Percentiles rank a stretch among this genome's conserved stretches.
Conservation (phyloP, 2,329 filamentous ascomycete species). For the Dactylellina haptotyla region DNA sequence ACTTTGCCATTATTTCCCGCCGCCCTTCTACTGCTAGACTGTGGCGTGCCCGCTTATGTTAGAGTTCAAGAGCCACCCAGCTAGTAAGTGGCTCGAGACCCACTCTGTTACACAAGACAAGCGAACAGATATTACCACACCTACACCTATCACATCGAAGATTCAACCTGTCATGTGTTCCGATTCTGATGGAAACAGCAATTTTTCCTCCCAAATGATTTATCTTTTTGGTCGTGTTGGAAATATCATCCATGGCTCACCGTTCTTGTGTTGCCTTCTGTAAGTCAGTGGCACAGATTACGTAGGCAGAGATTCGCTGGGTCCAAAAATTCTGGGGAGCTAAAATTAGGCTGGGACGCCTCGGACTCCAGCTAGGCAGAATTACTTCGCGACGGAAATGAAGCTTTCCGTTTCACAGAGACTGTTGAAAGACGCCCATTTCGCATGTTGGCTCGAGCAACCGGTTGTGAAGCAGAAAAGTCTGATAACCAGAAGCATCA, state of each 20-base stretch:
- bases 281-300: neutral
- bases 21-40: too few relatives aligned
- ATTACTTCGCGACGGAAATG: neutral
- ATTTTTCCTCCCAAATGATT: too few relatives aligned
- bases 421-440: neutral
- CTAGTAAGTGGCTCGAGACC: constrained; percentile 21
- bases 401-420: neutral
- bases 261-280: neutral
- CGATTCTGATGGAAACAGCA: too few relatives aligned
- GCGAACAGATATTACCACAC: constrained; percentile 15
- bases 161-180: neutral
- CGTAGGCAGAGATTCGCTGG: neutral
- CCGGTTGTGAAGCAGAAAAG: too few relatives aligned
- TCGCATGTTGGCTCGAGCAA: too few relatives aligned
- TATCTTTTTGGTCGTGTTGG: too few relatives aligned
- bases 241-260: neutral
- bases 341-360: too few relatives aligned
- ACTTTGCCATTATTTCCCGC: too few relatives aligned
- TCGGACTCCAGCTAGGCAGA: too few relatives aligned
- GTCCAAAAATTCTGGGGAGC: too few relatives aligned
- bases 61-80: neutral
- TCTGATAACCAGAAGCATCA: too few relatives aligned
- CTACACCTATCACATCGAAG: neutral
- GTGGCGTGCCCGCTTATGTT: too few relatives aligned
- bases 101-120: constrained; percentile 32